Percentiles rank a stretch among this genome's conserved stretches.
phyloP scores from a whole-genome alignment of 75 land plant species.

The Sequoia sempervirens region DNA sequence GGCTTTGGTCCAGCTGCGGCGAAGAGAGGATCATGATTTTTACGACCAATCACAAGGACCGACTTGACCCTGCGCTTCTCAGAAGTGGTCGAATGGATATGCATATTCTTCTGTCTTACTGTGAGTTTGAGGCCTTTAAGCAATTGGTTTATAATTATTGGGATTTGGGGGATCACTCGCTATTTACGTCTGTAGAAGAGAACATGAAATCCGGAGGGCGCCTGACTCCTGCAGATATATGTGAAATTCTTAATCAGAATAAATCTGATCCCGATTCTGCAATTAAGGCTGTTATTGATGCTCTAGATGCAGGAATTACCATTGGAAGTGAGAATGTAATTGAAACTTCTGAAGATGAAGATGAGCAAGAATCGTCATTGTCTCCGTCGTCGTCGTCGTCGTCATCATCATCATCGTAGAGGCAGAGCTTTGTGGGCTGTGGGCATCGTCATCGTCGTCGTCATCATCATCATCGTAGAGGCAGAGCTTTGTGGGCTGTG shows the following conservation, averaged over 20 bases:
- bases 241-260: slow-evolving; percentile 13
- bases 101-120: slow-evolving; percentile 50
- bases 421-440: no score
- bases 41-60: no score
- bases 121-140: slow-evolving; percentile 27
- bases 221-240: slow-evolving; percentile 47
- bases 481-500: no score
- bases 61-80: slow-evolving; percentile 4
- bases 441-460: no score
- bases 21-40: no score
- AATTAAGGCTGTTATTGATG: slow-evolving; percentile 28
- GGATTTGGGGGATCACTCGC: slow-evolving; percentile 19
- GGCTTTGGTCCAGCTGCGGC: no score
- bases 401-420: no score
- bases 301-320: slow-evolving; percentile 8
- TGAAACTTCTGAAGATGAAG: no score
- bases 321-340: no score
- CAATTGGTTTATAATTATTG: slow-evolving; percentile 33
- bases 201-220: slow-evolving; percentile 16
- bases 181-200: slow-evolving; percentile 24
- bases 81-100: slow-evolving; percentile 56
- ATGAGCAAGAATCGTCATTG: no score
- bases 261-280: slow-evolving; percentile 28
- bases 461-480: no score
- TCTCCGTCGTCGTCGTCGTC: no score